phyloP scores from a whole-genome alignment of 2,329 filamentous ascomycete genomes.

The Mycosphaerella sp. region DNA sequence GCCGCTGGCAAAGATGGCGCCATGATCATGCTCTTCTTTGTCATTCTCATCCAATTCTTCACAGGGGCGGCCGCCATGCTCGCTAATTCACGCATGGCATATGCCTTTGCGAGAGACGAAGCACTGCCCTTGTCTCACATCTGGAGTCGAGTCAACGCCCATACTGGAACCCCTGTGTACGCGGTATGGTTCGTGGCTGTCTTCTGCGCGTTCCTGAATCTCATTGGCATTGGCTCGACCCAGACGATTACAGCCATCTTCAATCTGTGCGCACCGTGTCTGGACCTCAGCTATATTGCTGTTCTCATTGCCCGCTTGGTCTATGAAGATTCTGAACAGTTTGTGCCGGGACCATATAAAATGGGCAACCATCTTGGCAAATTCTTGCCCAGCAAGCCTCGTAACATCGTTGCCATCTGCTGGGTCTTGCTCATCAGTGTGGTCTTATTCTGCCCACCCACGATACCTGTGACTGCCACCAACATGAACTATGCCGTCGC shows the following conservation, averaged over 20 bases:
- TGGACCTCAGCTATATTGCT: slow-evolving; percentile 52
- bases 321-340: slow-evolving; percentile 4
- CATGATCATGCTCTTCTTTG: slow-evolving; percentile 26
- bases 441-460: slow-evolving; percentile 49
- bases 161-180: slow-evolving; percentile 55
- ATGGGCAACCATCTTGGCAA: slow-evolving; percentile 30
- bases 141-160: slow-evolving; percentile 41
- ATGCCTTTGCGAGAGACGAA: slow-evolving; percentile 38
- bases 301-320: slow-evolving; percentile 50
- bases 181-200: slow-evolving; percentile 59
- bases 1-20: slow-evolving; percentile 40
- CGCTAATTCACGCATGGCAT: slow-evolving; percentile 47
- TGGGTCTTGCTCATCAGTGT: slow-evolving; percentile 60
- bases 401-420: slow-evolving; percentile 43
- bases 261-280: slow-evolving; percentile 43
- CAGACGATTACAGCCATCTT: slow-evolving; percentile 48
- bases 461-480: slow-evolving; percentile 38
- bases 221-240: slow-evolving; percentile 48
- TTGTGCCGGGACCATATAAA: slow-evolving; percentile 24
- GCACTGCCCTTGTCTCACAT: slow-evolving; percentile 35
- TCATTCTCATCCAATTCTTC: slow-evolving; percentile 60
- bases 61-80: slow-evolving; percentile 60
- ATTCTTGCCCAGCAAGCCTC: slow-evolving; percentile 47
- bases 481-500: slow-evolving; percentile 48
- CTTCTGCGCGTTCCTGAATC: slow-evolving; percentile 49